These are phyloP conservation scores for Corymbia calophylla DNA, from an alignment of 441 rosid species.

Conservation along the genomic window DNA sequence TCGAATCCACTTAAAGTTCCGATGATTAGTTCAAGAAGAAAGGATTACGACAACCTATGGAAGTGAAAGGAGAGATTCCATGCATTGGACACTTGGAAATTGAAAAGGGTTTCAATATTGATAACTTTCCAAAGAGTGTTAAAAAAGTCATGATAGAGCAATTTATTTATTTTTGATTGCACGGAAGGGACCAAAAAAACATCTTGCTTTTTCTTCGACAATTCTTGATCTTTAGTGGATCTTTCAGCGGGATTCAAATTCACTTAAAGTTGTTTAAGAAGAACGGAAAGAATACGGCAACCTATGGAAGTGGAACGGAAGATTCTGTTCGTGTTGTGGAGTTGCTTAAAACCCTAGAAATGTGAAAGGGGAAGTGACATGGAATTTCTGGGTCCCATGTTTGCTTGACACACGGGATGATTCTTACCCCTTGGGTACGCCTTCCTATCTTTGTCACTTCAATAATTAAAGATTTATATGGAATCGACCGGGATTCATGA, in stretches of 20 bases:
- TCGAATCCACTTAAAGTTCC: too few species aligned
- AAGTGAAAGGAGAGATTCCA: too few species aligned
- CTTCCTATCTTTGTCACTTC: not conserved
- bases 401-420: not conserved
- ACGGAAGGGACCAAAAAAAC: not conserved
- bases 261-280: not conserved
- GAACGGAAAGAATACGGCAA: not conserved
- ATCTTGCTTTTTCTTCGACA: not conserved
- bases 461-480: not conserved
- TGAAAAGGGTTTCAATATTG: too few species aligned
- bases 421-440: not conserved
- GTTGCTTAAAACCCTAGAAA: not conserved
- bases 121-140: not conserved
- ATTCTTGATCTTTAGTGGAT: not conserved
- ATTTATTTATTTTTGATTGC: not conserved
- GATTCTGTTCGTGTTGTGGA: not conserved
- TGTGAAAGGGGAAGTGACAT: not conserved
- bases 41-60: too few species aligned
- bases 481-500: not conserved
- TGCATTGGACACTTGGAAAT: not conserved
- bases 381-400: not conserved
- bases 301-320: not conserved
- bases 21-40: too few species aligned
- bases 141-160: not conserved
- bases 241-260: too few species aligned